These are phyloP conservation scores for Neostapfia colusana DNA, from an alignment of 176 grass and related monocot genomes.

Conservation along the genomic window DNA sequence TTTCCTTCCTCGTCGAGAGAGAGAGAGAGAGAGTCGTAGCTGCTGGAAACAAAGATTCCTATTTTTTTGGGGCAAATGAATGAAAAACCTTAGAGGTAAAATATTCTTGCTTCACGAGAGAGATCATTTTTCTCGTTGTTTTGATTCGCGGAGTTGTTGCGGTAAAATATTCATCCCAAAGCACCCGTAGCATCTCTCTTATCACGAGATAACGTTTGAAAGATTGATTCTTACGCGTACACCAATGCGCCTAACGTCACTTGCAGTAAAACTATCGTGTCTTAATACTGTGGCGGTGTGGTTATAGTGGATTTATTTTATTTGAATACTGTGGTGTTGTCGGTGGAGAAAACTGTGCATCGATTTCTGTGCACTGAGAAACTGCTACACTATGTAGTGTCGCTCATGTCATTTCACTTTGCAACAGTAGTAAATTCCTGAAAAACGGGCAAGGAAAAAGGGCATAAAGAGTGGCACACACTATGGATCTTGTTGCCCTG, in stretches of 20 bases:
- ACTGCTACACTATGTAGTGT: background rate
- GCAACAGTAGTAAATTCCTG: background rate
- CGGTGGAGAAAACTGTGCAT: slow-evolving; percentile 1
- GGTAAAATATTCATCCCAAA: background rate
- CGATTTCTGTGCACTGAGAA: background rate
- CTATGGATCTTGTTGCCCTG: background rate
- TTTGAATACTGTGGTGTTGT: background rate
- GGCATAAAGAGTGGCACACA: background rate
- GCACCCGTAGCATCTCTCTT: background rate
- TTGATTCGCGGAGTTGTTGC: background rate
- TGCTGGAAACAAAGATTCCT: background rate
- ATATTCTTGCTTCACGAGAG: background rate
- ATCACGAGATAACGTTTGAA: background rate
- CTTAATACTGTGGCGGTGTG: background rate
- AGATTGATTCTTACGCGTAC: background rate
- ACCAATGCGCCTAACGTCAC: background rate
- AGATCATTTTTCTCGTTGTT: slow-evolving; percentile 1
- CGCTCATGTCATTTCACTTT: background rate
- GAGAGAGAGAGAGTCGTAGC: background rate
- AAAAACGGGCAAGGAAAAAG: background rate
- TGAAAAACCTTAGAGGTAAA: background rate
- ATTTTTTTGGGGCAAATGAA: background rate
- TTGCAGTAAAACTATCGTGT: background rate
- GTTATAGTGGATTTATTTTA: background rate
- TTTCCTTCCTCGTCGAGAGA: background rate